phyloP scores from a whole-genome alignment of 2,329 filamentous ascomycete species.

The Ceratocystis huliohia region DNA sequence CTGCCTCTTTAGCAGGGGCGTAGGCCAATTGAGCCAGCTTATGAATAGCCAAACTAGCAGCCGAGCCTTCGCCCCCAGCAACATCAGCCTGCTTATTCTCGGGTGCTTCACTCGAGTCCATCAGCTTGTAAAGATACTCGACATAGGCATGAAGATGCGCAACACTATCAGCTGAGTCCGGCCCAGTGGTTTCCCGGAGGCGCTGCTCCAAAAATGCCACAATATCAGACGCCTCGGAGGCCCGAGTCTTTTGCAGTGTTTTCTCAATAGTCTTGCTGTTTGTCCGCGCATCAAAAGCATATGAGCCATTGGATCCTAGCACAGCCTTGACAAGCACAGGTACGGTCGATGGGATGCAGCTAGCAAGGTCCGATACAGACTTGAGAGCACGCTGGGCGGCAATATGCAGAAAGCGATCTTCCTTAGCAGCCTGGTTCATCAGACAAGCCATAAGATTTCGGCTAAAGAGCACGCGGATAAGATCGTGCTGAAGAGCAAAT shows the following conservation, averaged over 20 bases:
- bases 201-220: slow-evolving; percentile 38
- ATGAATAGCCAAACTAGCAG: slow-evolving; percentile 34
- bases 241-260: slow-evolving; percentile 49
- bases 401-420: slow-evolving; percentile 67
- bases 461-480: slow-evolving; percentile 56
- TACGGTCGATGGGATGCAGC: slow-evolving; percentile 47
- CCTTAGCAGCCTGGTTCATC: slow-evolving; percentile 67
- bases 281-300: slow-evolving; percentile 76
- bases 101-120: slow-evolving; percentile 30
- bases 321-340: slow-evolving; percentile 51
- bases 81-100: slow-evolving; percentile 28
- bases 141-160: slow-evolving; percentile 37
- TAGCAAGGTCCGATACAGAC: slow-evolving; percentile 51
- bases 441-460: slow-evolving; percentile 70
- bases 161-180: slow-evolving; percentile 14
- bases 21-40: slow-evolving; percentile 46
- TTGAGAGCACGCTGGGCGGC: slow-evolving; percentile 67
- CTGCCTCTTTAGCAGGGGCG: slow-evolving; percentile 33
- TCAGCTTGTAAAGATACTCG: slow-evolving; percentile 42
- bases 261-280: slow-evolving; percentile 75
- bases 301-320: slow-evolving; percentile 55
- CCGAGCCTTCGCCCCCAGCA: slow-evolving; percentile 23
- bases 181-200: slow-evolving; percentile 24
- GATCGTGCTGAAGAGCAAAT: slow-evolving; percentile 34
- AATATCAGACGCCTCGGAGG: slow-evolving; percentile 42